Percentiles rank a stretch among this genome's conserved stretches.
These are phyloP conservation scores for Globisporangium yorkense DNA, from an alignment of 352 stramenopile genomes.

Conservation along the genomic window DNA sequence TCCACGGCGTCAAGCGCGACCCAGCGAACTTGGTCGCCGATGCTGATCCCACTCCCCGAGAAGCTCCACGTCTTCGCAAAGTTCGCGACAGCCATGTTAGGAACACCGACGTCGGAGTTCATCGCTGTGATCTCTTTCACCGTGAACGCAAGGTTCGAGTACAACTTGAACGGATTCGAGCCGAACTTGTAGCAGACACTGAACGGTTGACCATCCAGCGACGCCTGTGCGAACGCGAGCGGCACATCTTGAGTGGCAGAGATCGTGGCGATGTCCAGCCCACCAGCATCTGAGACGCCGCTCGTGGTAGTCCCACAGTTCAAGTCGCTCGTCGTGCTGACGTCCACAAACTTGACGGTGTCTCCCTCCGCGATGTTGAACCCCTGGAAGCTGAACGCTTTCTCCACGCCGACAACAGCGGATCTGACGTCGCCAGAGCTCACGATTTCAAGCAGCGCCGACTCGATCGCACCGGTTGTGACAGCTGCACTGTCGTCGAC, in stretches of 20 bases:
- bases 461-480: slow-evolving; percentile 27
- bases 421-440: slow-evolving; percentile 40
- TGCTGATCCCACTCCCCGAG: slow-evolving; percentile 27
- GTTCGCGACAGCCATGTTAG: slow-evolving; percentile 36
- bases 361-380: slow-evolving; percentile 29
- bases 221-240: slow-evolving; percentile 44
- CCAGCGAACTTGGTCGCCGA: slow-evolving; percentile 52
- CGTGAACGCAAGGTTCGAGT: slow-evolving; percentile 31
- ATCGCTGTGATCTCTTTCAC: slow-evolving; percentile 47
- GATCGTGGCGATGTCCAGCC: slow-evolving; percentile 23
- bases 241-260: slow-evolving; percentile 14
- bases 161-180: slow-evolving; percentile 62
- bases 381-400: slow-evolving; percentile 46
- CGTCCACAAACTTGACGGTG: slow-evolving; percentile 60
- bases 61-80: slow-evolving; percentile 54
- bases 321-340: slow-evolving; percentile 38
- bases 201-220: slow-evolving; percentile 29
- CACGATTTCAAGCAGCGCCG: slow-evolving; percentile 28
- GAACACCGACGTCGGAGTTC: slow-evolving; percentile 22
- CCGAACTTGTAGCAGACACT: slow-evolving; percentile 68
- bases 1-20: slow-evolving; percentile 32
- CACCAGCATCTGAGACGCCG: slow-evolving; percentile 46
- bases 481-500: slow-evolving; percentile 36
- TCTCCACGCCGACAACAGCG: slow-evolving; percentile 40
- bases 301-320: slow-evolving; percentile 38